phyloP scores from a whole-genome alignment of 805 yeast genomes.

The Monosporozyma unispora region DNA sequence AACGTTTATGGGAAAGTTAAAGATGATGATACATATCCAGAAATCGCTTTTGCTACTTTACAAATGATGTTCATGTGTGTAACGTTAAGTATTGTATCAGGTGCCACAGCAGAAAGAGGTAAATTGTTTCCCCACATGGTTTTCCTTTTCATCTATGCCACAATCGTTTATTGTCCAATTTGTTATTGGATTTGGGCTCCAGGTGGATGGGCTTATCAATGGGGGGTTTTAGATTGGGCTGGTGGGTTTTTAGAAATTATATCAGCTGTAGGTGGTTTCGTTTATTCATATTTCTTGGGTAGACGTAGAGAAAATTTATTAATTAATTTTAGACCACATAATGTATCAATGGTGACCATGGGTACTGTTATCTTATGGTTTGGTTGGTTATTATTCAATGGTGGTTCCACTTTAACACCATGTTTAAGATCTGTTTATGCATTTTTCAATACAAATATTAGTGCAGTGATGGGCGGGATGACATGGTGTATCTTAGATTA shows the following conservation, averaged over 20 bases:
- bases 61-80: slow-evolving; percentile 89
- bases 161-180: slow-evolving; percentile 88
- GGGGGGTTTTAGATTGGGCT: slow-evolving; percentile 93
- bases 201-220: slow-evolving; percentile 86
- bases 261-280: slow-evolving; percentile 86
- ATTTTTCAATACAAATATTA: slow-evolving; percentile 80
- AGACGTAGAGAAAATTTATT: slow-evolving; percentile 64
- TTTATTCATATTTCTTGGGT: slow-evolving; percentile 72
- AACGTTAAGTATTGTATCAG: slow-evolving; percentile 85
- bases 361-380: slow-evolving; percentile 85
- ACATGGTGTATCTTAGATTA: slow-evolving; percentile 89
- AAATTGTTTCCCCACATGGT: slow-evolving; percentile 76
- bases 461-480: slow-evolving; percentile 85
- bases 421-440: slow-evolving; percentile 79
- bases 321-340: slow-evolving; percentile 90
- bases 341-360: slow-evolving; percentile 79
- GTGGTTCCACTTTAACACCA: slow-evolving; percentile 79
- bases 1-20: slow-evolving; percentile 45
- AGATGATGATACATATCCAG: slow-evolving; percentile 46
- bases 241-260: slow-evolving; percentile 96
- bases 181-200: slow-evolving; percentile 93
- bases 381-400: slow-evolving; percentile 96
- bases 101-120: slow-evolving; percentile 91
- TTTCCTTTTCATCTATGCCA: slow-evolving; percentile 79
- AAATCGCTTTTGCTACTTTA: slow-evolving; percentile 73